A percentile compares a stretch with the other conserved stretches of the same genome.
These are phyloP conservation scores for Dendrocalamus sinicus DNA, from an alignment of 176 grass and related monocot species.

Conservation along the genomic window DNA sequence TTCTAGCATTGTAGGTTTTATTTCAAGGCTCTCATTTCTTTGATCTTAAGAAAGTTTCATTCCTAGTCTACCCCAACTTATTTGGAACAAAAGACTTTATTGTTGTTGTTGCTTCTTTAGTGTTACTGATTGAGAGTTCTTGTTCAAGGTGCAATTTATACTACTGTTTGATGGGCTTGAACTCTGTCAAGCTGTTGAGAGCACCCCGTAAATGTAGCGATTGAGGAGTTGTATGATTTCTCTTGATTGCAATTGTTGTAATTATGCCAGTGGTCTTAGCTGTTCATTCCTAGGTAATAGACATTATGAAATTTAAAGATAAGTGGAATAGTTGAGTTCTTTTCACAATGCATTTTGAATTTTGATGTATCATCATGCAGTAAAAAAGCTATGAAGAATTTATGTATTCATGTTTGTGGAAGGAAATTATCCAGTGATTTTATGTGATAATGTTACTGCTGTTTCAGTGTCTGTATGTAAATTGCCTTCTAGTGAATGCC, in stretches of 20 bases:
- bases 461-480: neutral
- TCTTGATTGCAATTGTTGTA: slow-evolving; percentile 4
- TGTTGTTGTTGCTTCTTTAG: neutral
- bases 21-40: too few species aligned
- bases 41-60: too few species aligned
- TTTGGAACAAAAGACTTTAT: too few species aligned
- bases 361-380: neutral
- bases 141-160: neutral
- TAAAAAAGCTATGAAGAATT: neutral
- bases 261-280: slow-evolving; percentile 1
- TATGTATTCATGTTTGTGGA: neutral
- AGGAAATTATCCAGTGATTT: slow-evolving; percentile 8
- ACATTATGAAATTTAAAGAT: neutral
- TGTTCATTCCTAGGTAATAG: slow-evolving; percentile 6
- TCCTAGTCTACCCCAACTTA: too few species aligned
- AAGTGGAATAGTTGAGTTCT: neutral
- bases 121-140: neutral
- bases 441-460: neutral
- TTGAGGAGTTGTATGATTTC: neutral
- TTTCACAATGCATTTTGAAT: neutral
- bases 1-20: too few species aligned
- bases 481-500: neutral
- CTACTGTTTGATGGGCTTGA: neutral
- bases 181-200: neutral
- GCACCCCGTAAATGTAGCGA: neutral